Conservation (phyloP, 768 basidiomycete species). For the Lactarius sanguifluus region DNA sequence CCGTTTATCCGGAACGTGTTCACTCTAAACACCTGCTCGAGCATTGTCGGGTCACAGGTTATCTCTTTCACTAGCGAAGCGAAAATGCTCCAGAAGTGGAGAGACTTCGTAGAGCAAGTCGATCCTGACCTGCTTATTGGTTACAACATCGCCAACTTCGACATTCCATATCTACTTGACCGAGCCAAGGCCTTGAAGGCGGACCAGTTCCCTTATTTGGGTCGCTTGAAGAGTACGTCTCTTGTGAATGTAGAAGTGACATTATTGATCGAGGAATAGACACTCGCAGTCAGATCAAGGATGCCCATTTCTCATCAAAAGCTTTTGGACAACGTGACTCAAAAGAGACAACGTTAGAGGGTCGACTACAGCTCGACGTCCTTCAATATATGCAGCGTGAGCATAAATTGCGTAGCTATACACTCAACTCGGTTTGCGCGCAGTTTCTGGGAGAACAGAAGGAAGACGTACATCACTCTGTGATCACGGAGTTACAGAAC, state of each 20-base stretch:
- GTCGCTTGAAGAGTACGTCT: conserved; percentile 38
- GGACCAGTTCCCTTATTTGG: conserved; percentile 67
- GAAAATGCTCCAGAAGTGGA: conserved; percentile 79
- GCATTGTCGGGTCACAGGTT: conserved; percentile 98
- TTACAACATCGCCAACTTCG: conserved; percentile 93
- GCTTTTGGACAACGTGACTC: conserved; percentile 97
- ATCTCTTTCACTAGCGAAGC: conserved; percentile 75
- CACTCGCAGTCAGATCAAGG: conserved; percentile 76
- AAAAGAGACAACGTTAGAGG: conserved; percentile 88
- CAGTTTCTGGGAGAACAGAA: conserved; percentile 99
- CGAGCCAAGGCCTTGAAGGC: conserved; percentile 81
- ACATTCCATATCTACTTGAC: conserved; percentile 95
- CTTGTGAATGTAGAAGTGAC: neutral
- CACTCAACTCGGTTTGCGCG: conserved; percentile 96
- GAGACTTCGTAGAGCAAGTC: conserved; percentile 82
- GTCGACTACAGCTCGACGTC: conserved; percentile 92
- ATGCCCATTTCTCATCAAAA: conserved; percentile 96
- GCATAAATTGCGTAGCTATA: conserved; percentile 95
- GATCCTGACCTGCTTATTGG: conserved; percentile 97
- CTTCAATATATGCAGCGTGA: conserved; percentile 99
- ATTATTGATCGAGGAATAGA: conserved; percentile 44
- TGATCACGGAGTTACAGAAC: conserved; percentile 97
- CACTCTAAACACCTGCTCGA: conserved; percentile 88
- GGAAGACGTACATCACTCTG: conserved; percentile 98
- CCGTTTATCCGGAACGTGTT: conserved; percentile 98